These are phyloP conservation scores for Batkoa obscura DNA, from an alignment of 371 early-diverging fungal species.

Conservation along the genomic window DNA sequence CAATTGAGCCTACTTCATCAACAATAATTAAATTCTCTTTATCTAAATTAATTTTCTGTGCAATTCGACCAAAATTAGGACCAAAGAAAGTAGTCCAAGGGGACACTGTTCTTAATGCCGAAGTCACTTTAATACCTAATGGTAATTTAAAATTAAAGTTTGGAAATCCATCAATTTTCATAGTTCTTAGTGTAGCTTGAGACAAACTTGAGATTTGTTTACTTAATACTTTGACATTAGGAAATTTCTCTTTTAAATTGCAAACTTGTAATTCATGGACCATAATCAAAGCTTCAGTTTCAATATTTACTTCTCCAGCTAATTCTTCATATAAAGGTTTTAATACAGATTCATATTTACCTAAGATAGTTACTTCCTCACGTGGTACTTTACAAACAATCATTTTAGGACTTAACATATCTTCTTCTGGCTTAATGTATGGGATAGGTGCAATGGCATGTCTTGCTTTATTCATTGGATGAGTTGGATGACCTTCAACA, in stretches of 20 bases:
- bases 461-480: slow-evolving; percentile 28
- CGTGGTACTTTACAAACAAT: neutral
- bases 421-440: neutral
- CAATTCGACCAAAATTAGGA: slow-evolving; percentile 28
- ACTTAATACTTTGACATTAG: neutral
- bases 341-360: neutral
- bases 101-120: slow-evolving; percentile 50
- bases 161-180: slow-evolving; percentile 25
- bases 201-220: slow-evolving; percentile 17
- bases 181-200: slow-evolving; percentile 45
- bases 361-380: neutral
- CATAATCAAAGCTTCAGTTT: neutral
- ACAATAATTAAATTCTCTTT: slow-evolving; percentile 13
- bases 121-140: slow-evolving; percentile 42
- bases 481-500: slow-evolving; percentile 58
- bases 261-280: neutral
- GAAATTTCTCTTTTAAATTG: neutral
- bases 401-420: neutral
- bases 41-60: slow-evolving; percentile 21
- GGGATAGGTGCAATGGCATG: neutral
- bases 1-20: slow-evolving; percentile 33
- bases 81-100: slow-evolving; percentile 51
- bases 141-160: slow-evolving; percentile 34
- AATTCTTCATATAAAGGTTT: neutral
- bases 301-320: neutral